Conservation (phyloP, 495 filamentous ascomycete species). For the Daldinia vernicosa region DNA sequence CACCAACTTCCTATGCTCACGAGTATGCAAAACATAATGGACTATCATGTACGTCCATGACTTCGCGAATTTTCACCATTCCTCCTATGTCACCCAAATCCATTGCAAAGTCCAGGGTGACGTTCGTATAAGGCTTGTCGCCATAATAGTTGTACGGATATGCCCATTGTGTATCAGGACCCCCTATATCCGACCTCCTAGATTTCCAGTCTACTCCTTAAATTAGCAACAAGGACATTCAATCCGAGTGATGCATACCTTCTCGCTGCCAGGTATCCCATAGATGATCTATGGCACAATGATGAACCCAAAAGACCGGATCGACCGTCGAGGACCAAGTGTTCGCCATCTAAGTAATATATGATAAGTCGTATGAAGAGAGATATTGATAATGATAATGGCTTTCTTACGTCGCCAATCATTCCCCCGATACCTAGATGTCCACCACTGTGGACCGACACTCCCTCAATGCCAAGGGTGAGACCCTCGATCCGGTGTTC, state of each 20-base stretch:
- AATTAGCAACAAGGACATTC: background rate
- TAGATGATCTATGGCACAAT: slow-evolving; percentile 60
- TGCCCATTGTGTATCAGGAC: slow-evolving; percentile 47
- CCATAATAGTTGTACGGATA: slow-evolving; percentile 49
- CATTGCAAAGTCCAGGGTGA: slow-evolving; percentile 51
- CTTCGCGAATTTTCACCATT: slow-evolving; percentile 42
- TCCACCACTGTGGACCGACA: slow-evolving; percentile 35
- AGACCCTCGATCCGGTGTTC: slow-evolving; percentile 36
- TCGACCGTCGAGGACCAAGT: slow-evolving; percentile 51
- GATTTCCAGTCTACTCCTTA: slow-evolving; percentile 18
- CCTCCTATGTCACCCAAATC: slow-evolving; percentile 35
- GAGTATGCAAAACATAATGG: slow-evolving; percentile 51
- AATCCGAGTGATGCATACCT: slow-evolving; percentile 24
- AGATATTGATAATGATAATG: background rate
- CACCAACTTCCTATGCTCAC: background rate
- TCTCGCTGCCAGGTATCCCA: slow-evolving; percentile 63
- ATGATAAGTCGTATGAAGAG: slow-evolving; percentile 19
- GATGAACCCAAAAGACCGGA: slow-evolving; percentile 63
- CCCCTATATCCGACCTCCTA: slow-evolving; percentile 47
- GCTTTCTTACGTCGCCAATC: slow-evolving; percentile 39
- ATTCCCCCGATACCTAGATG: slow-evolving; percentile 43
- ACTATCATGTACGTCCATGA: slow-evolving; percentile 52
- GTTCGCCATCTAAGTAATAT: slow-evolving; percentile 33
- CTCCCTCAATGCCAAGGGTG: slow-evolving; percentile 19
- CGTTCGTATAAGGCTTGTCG: slow-evolving; percentile 44